A percentile compares a stretch with the other conserved stretches of the same genome.
These are phyloP conservation scores for Corymbia citriodora DNA, from an alignment of 441 rosid species.

Conservation along the genomic window DNA sequence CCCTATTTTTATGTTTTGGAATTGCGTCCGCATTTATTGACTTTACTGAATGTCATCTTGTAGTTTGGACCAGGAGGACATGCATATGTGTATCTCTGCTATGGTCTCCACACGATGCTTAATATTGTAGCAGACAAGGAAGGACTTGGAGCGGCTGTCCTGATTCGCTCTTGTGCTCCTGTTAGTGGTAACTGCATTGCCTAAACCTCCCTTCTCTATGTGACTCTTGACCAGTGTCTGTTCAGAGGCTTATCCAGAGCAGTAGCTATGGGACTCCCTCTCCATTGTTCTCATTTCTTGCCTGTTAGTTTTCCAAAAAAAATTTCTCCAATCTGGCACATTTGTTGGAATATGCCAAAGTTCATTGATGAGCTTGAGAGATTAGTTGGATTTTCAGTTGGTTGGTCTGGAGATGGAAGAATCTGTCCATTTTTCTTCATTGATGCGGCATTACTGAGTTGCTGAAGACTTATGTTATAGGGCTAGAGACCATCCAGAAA, in stretches of 20 bases:
- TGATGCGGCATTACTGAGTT: neutral
- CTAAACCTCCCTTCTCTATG: neutral
- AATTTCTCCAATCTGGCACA: neutral
- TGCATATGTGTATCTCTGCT: slow-evolving; percentile 90
- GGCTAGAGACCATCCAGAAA: slow-evolving; percentile 74
- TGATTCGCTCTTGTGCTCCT: slow-evolving; percentile 85
- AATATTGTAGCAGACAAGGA: slow-evolving; percentile 87
- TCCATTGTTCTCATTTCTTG: neutral
- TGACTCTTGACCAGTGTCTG: neutral
- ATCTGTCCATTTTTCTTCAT: neutral
- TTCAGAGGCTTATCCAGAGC: neutral
- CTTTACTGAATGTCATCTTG: neutral
- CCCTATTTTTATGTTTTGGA: neutral
- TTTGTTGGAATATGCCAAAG: neutral
- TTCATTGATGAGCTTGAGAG: neutral
- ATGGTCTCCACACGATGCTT: slow-evolving; percentile 86
- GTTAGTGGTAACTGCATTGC: slow-evolving; percentile 43
- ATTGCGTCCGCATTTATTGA: neutral
- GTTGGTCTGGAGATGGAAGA: neutral
- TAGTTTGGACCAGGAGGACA: slow-evolving; percentile 95
- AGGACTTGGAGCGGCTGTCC: slow-evolving; percentile 84
- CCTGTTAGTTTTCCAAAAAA: neutral
- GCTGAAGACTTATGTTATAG: slow-evolving; percentile 22
- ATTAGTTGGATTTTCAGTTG: neutral
- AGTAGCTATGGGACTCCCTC: neutral